phyloP scores from a whole-genome alignment of 768 basidiomycete species.

The Heimioporus sp. region DNA sequence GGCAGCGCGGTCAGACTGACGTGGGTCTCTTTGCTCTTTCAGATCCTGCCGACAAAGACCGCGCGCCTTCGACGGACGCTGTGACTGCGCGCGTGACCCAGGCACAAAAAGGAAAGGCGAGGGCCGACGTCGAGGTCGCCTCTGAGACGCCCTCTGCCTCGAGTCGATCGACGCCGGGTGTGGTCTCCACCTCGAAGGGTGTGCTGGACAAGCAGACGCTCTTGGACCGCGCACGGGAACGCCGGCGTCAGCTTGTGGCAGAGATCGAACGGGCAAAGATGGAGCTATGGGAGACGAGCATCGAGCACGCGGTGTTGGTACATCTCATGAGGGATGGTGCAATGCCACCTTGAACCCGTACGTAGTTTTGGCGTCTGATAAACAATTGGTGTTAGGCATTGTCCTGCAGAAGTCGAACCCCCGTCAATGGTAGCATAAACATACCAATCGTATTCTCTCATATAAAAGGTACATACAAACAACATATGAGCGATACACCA shows the following conservation, averaged over 20 bases:
- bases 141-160: not conserved
- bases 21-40: not conserved
- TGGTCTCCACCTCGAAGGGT: not conserved
- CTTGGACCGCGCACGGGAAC: constrained; percentile 51
- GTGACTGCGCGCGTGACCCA: not conserved
- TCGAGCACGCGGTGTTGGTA: constrained; percentile 64
- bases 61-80: too few species aligned
- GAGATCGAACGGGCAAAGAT: constrained; percentile 62
- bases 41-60: constrained; percentile 4
- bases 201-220: constrained; percentile 40
- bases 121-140: not conserved
- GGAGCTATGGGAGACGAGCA: constrained; percentile 70
- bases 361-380: not conserved
- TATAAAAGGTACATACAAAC: constrained; percentile 18
- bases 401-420: too few species aligned
- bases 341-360: not conserved
- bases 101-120: constrained; percentile 19
- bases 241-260: constrained; percentile 47
- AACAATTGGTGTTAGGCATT: too few species aligned
- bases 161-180: not conserved
- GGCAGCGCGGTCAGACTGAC: not conserved
- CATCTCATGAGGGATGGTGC: constrained; percentile 40
- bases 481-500: not conserved
- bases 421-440: not conserved
- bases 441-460: constrained; percentile 9